A percentile compares a stretch with the other conserved stretches of the same genome.
phyloP scores from a whole-genome alignment of 2,329 filamentous ascomycete genomes.

The Ascosphaera apis region DNA sequence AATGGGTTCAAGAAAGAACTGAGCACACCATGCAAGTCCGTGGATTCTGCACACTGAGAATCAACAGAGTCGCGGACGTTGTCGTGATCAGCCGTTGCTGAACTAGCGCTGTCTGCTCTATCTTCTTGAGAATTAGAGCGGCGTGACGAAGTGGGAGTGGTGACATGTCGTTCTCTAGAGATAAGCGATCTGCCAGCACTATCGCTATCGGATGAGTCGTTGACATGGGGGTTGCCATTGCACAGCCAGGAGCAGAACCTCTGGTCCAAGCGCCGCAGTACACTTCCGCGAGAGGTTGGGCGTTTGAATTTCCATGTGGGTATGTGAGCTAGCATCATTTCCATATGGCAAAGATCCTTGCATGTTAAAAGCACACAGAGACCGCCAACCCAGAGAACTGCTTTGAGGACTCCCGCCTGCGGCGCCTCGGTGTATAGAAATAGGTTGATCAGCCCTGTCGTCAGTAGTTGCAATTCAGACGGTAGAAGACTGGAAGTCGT shows the following conservation, averaged over 20 bases:
- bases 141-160: too few relatives aligned
- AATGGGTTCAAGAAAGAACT: too few relatives aligned
- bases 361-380: constrained; percentile 51
- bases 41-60: too few relatives aligned
- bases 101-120: too few relatives aligned
- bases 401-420: constrained; percentile 65
- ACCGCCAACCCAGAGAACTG: constrained; percentile 66
- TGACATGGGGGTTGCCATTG: constrained; percentile 14
- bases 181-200: too few relatives aligned
- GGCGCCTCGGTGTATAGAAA: constrained; percentile 56
- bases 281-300: constrained; percentile 17
- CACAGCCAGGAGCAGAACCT: constrained; percentile 28
- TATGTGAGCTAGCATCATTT: constrained; percentile 63
- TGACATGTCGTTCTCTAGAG: too few relatives aligned
- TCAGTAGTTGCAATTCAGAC: constrained; percentile 71
- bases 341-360: constrained; percentile 54
- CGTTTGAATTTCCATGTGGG: constrained; percentile 75
- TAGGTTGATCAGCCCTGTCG: constrained; percentile 59
- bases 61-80: too few relatives aligned
- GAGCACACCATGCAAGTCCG: too few relatives aligned
- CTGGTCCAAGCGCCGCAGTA: constrained; percentile 16
- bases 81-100: too few relatives aligned
- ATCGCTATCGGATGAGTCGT: constrained; percentile 16
- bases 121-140: too few relatives aligned
- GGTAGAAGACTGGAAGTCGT: constrained; percentile 73